phyloP scores from a whole-genome alignment of 805 yeast genomes.

The Candida nemodendra region DNA sequence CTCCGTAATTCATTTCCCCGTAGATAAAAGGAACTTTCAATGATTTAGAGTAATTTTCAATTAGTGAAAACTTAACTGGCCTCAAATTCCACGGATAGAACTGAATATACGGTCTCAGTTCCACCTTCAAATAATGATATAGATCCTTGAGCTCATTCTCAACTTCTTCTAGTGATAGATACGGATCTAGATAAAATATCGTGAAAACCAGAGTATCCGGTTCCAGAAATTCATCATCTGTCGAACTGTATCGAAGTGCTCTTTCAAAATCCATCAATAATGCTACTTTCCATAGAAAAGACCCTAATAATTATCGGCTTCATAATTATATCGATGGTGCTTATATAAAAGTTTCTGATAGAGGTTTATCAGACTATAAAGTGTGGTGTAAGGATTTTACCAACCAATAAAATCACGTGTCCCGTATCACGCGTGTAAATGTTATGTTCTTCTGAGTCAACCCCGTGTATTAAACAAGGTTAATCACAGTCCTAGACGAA shows the following conservation, averaged over 20 bases:
- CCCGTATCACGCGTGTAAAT: no score
- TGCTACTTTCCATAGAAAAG: background rate
- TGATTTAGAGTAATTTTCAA: conserved; percentile 5
- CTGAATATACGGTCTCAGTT: conserved; percentile 36
- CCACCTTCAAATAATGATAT: conserved; percentile 20
- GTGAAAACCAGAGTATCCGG: conserved; percentile 26
- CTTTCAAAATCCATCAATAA: conserved; percentile 11
- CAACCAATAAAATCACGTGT: no score
- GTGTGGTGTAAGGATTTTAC: no score
- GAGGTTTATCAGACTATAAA: no score
- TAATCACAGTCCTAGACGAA: no score
- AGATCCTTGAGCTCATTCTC: conserved; percentile 13
- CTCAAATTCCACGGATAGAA: conserved; percentile 43
- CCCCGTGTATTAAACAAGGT: no score
- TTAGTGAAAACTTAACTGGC: conserved; percentile 25
- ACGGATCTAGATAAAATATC: conserved; percentile 32
- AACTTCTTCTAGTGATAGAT: conserved; percentile 20
- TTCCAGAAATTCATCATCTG: conserved; percentile 12
- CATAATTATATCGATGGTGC: no score
- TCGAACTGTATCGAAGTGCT: conserved; percentile 6
- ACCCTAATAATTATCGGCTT: no score
- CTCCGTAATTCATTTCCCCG: conserved; percentile 45
- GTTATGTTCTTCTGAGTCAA: no score
- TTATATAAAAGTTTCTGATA: no score
- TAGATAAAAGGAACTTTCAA: conserved; percentile 31